Evolutionary conservation across 2,329 filamentous ascomycete species (phyloP), one percentile per base, ranked within the genome.

Genomic region (Pseudocercospora vitis): DNA sequence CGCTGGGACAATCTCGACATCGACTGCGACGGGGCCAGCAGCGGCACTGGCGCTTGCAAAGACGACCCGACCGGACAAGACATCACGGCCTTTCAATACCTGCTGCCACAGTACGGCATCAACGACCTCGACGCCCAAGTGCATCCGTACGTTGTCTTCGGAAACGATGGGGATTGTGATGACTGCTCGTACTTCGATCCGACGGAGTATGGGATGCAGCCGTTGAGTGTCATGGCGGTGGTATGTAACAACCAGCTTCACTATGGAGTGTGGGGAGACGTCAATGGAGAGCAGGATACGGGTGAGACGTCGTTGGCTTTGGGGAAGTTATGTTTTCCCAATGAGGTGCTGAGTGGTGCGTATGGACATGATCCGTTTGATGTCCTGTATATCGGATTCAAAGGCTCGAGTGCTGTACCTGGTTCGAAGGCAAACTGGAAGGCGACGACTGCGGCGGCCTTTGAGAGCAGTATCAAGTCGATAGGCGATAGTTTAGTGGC

Each of bases 211-310:
- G 76, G 75, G 1, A 71, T 82, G 54, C 63, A 77, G 63, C 78
- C 78, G 1, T 64, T 82, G 53, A 78, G 77, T 52, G 70, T 82
- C 7, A 78, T 82, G 65, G 80, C 78, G 1, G 76, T 82, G 6
- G 77, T 82, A 16, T 82, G 80, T 61, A 71, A 71, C 37, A 68
- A 73, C 45, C 71, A 78, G 61, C 63, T 81, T 63, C 74, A 76
- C 58, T 84, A 84, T 62, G 81, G 80, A 7, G 69, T 84, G 44
- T 85, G 80, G 81, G 82, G 81, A 14, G 81, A 85, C 56, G 78
- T 77, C 26, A 84, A 85, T 56, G 81, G 80, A 37, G 79, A 75
- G 44, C 76, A 78, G 39, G 73, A 75, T 2, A 70, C 79, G 19
- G 81, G 82, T 29, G 82, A 85, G 59, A 76, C 79, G 0, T 78